Evolutionary conservation across 495 filamentous ascomycete species (phyloP), one percentile per base, ranked within the genome.

Genomic region (Thermothielavioides terrestris): DNA sequence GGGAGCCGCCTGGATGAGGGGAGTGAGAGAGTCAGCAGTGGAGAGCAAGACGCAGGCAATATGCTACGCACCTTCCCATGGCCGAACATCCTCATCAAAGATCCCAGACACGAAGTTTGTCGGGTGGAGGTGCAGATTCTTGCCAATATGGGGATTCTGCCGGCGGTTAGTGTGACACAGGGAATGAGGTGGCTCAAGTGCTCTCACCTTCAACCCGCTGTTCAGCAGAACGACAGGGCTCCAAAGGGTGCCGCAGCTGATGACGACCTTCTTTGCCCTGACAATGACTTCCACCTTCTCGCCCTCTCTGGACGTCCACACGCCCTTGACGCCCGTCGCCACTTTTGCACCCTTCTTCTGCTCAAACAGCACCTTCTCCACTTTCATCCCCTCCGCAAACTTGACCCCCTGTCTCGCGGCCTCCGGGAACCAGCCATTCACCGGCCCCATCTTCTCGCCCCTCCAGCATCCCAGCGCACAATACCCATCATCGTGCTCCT

Each of bases 71-170:
- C 84, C 88, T 74, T 94, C 88, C 88, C 88, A 94, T 0, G 85
- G 84, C 22, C 74, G 76, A 11, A 80, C 66, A 21, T 82, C 79
- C 28, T 89, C 70, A 6, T 83, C 74, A 55, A 81, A 89, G 11
- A 81, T 67, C 12, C 76, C 87, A 2, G 67, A 72, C 18, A 82
- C 57, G 5, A 82, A 56, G 35, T 74, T 71, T 5, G 82, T 82
- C 3, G 90, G 90, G 54, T 97, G 90, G 6, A 91, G 61, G 56
- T 94, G 68, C 4, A 97, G 80, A 58, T 95, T 84, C 15, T 75
- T 79, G n/a, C 90, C 90, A 53, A 97, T 85, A 38, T 95, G 84
- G 4, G 69, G 71, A 51, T 94, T 95, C 68, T 83, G 76, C 21
- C 75, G 55, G 34, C 5, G 42, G 46, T 67, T 25, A 68, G 55